phyloP scores from a whole-genome alignment of 306 rosid species.

The Citrullus mucosospermus region DNA sequence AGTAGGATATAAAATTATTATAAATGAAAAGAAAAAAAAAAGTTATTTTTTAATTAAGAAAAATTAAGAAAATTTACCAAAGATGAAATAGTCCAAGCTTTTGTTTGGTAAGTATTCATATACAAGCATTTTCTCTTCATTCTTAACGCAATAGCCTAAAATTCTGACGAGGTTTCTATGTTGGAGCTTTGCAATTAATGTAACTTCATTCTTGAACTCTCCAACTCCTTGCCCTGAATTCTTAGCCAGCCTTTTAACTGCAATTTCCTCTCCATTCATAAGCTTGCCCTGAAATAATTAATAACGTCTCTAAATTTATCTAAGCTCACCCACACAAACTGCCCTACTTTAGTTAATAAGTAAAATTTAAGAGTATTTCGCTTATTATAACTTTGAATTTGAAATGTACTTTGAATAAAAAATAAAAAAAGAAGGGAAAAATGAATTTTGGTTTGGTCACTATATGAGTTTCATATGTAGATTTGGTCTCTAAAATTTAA shows the following conservation, averaged over 20 bases:
- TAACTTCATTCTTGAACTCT: constrained; percentile 9
- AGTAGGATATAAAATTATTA: neutral
- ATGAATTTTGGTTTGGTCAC: no score
- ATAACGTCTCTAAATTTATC: neutral
- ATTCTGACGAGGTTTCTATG: constrained; percentile 7
- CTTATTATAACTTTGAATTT: no score
- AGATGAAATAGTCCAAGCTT: constrained; percentile 7
- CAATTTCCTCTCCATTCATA: neutral
- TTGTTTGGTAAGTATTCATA: constrained; percentile 9
- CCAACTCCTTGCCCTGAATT: constrained; percentile 7
- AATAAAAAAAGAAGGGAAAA: no score
- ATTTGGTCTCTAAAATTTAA: no score
- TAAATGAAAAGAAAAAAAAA: neutral
- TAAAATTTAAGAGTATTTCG: no score
- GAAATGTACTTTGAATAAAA: no score
- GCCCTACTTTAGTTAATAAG: no score
- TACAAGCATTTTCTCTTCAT: constrained; percentile 6
- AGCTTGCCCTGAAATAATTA: neutral
- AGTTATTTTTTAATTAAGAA: neutral
- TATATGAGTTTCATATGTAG: no score
- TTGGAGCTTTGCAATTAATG: constrained; percentile 8
- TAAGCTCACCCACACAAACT: neutral
- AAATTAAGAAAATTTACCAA: neutral
- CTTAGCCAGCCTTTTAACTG: neutral
- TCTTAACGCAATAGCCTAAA: neutral